phyloP scores from a whole-genome alignment of 2,329 filamentous ascomycete species.

The Endoconidiophora polonica region DNA sequence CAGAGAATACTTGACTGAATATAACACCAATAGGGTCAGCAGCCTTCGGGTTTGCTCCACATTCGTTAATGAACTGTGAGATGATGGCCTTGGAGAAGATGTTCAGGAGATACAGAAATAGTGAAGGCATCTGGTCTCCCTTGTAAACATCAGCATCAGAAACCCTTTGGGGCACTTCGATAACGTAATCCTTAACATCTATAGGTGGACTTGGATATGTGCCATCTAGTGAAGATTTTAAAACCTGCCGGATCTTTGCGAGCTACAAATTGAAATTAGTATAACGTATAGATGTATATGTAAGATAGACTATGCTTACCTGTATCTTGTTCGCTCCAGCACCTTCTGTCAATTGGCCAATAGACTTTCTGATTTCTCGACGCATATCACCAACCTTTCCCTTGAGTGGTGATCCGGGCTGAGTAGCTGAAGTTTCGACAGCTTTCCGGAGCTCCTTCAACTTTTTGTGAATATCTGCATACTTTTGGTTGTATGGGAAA shows the following conservation, averaged over 20 bases:
- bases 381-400: constrained; percentile 53
- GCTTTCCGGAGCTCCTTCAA: constrained; percentile 52
- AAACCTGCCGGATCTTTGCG: constrained; percentile 34
- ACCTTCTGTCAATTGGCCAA: constrained; percentile 56
- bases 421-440: constrained; percentile 38
- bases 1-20: constrained; percentile 57
- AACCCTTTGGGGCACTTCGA: constrained; percentile 27
- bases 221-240: constrained; percentile 27
- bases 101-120: constrained; percentile 61
- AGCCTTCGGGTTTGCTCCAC: constrained; percentile 42
- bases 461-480: constrained; percentile 45
- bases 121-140: constrained; percentile 38
- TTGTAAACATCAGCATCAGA: constrained; percentile 33
- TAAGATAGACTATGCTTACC: background rate
- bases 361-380: constrained; percentile 50
- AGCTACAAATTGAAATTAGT: background rate
- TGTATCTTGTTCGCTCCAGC: constrained; percentile 37
- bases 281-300: background rate
- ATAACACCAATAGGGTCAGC: constrained; percentile 71
- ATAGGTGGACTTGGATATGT: constrained; percentile 30
- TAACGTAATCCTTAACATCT: constrained; percentile 38
- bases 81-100: constrained; percentile 59
- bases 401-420: constrained; percentile 35
- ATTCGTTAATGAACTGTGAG: constrained; percentile 52
- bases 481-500: constrained; percentile 24